phyloP scores from a whole-genome alignment of 2,329 filamentous ascomycete species.

The Onygenales sp. region DNA sequence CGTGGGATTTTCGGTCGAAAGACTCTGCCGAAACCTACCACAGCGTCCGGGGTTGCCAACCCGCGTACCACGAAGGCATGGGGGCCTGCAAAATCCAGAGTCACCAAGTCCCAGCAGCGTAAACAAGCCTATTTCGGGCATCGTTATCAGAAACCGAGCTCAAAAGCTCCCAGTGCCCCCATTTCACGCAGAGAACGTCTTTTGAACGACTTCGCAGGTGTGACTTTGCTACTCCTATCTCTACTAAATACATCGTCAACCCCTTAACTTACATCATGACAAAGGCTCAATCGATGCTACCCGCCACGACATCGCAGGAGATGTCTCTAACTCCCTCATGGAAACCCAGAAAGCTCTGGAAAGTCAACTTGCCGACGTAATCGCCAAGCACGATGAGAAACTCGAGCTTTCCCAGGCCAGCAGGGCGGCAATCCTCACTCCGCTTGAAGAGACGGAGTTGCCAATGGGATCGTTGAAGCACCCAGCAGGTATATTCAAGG shows the following conservation, averaged over 20 bases:
- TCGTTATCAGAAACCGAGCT: background rate
- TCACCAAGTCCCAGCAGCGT: background rate
- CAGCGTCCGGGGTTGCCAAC: background rate
- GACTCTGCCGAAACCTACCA: background rate
- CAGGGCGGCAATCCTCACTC: background rate
- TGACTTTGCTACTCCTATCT: background rate
- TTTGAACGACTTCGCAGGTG: background rate
- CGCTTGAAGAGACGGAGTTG: background rate
- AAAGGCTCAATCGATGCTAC: constrained; percentile 9
- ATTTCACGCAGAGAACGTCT: background rate
- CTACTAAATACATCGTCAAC: background rate
- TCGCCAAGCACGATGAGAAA: background rate
- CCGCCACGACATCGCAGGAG: constrained; percentile 7
- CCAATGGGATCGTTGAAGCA: background rate
- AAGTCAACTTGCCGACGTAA: background rate
- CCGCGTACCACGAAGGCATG: background rate
- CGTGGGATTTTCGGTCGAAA: background rate
- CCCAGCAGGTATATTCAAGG: background rate
- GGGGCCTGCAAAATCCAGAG: background rate
- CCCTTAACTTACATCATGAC: background rate
- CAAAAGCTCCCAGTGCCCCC: background rate
- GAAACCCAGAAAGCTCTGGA: constrained; percentile 4
- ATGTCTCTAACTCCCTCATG: constrained; percentile 5
- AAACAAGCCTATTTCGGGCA: background rate
- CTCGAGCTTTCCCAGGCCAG: background rate